phyloP scores from a whole-genome alignment of 73 alveolate genomes.

The Strombidium stylifer region DNA sequence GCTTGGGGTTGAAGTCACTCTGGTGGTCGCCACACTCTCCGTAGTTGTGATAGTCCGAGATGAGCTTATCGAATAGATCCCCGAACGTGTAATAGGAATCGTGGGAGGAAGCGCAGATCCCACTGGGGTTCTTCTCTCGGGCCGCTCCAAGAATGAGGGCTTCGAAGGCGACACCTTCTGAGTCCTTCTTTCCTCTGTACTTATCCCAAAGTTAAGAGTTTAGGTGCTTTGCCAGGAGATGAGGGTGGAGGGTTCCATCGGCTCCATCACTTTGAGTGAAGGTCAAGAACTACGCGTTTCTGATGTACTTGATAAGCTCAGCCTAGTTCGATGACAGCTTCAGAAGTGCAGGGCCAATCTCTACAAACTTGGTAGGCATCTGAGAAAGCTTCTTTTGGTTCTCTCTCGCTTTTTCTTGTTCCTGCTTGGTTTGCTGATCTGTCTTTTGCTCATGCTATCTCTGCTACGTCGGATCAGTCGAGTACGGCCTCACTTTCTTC shows the following conservation, averaged over 20 bases:
- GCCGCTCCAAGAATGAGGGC: constrained; percentile 41
- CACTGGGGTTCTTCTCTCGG: constrained; percentile 26
- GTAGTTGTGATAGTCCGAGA: constrained; percentile 30
- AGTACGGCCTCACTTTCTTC: constrained; percentile 1
- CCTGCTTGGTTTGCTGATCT: neutral
- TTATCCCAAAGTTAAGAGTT: constrained; percentile 35
- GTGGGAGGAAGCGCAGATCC: constrained; percentile 34
- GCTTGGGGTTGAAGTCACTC: no score
- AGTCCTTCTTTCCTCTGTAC: constrained; percentile 20
- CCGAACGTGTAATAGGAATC: constrained; percentile 42
- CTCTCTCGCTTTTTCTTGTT: neutral
- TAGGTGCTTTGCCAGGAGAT: constrained; percentile 35
- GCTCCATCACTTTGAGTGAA: constrained; percentile 43
- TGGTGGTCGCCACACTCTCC: constrained; percentile 4
- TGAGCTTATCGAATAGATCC: constrained; percentile 26
- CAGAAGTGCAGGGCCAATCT: constrained; percentile 16
- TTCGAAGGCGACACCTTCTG: constrained; percentile 33
- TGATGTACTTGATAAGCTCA: constrained; percentile 9
- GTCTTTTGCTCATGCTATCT: constrained; percentile 7
- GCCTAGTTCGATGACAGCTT: constrained; percentile 14
- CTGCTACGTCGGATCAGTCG: neutral
- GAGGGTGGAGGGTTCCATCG: constrained; percentile 13
- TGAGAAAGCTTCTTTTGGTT: neutral
- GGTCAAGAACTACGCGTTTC: constrained; percentile 32
- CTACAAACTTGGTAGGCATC: neutral